Conservation (phyloP, 2,329 filamentous ascomycete species). For the Apiospora malaysiana region DNA sequence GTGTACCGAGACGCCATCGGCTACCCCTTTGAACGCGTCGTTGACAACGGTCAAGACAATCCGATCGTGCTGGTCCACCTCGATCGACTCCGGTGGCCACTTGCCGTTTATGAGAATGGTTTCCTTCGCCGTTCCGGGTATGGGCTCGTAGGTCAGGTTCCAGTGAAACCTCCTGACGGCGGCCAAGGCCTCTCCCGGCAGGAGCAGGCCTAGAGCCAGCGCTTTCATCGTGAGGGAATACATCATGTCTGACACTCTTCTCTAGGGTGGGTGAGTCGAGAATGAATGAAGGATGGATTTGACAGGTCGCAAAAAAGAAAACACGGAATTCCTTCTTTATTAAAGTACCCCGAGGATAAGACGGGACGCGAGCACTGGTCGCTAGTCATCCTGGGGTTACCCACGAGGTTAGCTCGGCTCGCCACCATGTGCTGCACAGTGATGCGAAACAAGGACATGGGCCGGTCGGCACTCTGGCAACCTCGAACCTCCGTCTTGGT, state of each 20-base stretch:
- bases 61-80: constrained; percentile 17
- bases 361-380: background rate
- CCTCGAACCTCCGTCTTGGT: background rate
- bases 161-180: constrained; percentile 11
- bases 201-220: constrained; percentile 14
- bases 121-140: constrained; percentile 11
- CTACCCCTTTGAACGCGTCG: background rate
- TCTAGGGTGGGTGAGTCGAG: background rate
- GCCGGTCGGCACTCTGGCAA: background rate
- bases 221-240: background rate
- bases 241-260: constrained; percentile 7
- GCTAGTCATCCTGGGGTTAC: background rate
- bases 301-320: background rate
- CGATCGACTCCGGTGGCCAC: constrained; percentile 21
- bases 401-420: background rate
- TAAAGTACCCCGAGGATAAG: background rate
- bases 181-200: constrained; percentile 16
- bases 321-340: background rate
- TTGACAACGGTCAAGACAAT: constrained; percentile 20
- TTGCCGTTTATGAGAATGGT: constrained; percentile 20
- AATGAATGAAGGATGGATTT: constrained; percentile 5
- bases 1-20: constrained; percentile 14
- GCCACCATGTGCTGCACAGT: constrained; percentile 12
- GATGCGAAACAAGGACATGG: constrained; percentile 1
- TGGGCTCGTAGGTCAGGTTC: constrained; percentile 17